A percentile compares a stretch with the other conserved stretches of the same genome.
Evolutionary conservation across 1,139 yeast species (phyloP).

Genomic region (Sugiyamaella neomexicana): DNA sequence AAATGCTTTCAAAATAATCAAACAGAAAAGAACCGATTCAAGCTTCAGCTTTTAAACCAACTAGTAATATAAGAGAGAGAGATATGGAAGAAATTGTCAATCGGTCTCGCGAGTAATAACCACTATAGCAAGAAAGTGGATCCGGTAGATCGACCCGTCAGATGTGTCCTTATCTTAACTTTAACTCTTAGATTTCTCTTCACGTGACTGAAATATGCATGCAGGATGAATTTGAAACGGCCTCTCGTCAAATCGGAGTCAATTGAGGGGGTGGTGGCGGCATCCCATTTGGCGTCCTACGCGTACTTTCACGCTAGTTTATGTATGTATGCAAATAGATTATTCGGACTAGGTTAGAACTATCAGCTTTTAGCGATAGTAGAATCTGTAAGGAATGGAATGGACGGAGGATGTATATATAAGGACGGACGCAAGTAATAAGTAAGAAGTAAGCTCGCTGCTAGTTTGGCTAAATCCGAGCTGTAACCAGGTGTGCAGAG

Average conservation of each 20-base stretch:
- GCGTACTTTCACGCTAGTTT: background rate
- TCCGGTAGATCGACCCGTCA: background rate
- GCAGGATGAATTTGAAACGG: background rate
- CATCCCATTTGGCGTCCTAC: background rate
- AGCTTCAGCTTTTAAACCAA: background rate
- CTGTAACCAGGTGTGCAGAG: too few species aligned
- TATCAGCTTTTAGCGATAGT: background rate
- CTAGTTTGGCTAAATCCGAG: too few species aligned
- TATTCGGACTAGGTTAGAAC: background rate
- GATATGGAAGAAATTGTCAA: too few species aligned
- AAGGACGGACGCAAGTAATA: too few species aligned
- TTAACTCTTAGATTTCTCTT: background rate
- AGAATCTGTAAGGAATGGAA: too few species aligned
- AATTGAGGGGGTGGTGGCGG: background rate
- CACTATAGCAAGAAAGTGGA: background rate
- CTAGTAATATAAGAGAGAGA: too few species aligned
- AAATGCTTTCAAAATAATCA: background rate
- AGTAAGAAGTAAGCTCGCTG: too few species aligned
- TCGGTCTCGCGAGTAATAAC: background rate
- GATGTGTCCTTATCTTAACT: conserved; percentile 1
- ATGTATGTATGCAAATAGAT: background rate
- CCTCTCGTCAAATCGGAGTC: background rate
- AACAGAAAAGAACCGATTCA: background rate
- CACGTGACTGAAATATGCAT: background rate
- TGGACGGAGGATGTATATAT: too few species aligned